These are phyloP conservation scores for Apium graveolens DNA, from an alignment of 129 eudicot species.

Conservation along the genomic window DNA sequence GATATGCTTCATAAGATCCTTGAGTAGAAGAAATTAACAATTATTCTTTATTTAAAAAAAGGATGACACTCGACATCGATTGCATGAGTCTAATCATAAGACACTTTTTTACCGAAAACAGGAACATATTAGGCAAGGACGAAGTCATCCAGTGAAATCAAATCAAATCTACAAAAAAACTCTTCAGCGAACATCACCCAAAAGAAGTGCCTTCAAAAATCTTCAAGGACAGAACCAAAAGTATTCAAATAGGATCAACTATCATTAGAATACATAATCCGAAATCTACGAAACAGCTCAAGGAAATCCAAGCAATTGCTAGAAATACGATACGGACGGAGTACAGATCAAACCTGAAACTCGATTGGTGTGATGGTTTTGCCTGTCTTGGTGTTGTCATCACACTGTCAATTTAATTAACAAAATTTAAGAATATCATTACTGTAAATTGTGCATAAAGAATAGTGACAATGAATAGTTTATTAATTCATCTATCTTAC, in stretches of 20 bases:
- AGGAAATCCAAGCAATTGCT: background rate
- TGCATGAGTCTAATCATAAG: too few species aligned
- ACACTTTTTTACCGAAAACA: too few species aligned
- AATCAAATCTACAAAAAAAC: too few species aligned
- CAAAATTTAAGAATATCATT: background rate
- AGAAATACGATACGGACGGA: background rate
- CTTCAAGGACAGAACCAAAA: background rate
- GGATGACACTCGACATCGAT: too few species aligned
- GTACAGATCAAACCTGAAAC: constrained; percentile 42
- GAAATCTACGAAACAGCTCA: background rate
- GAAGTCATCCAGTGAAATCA: too few species aligned
- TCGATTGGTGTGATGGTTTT: constrained; percentile 52
- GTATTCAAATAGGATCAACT: background rate
- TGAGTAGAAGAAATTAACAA: too few species aligned
- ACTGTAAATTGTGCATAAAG: background rate
- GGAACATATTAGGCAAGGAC: too few species aligned
- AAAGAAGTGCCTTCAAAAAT: too few species aligned
- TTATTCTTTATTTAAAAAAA: too few species aligned
- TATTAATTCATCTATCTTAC: too few species aligned
- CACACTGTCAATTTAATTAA: constrained; percentile 48
- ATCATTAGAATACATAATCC: background rate
- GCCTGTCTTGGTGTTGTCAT: constrained; percentile 50
- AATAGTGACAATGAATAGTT: background rate
- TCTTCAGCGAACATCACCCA: too few species aligned
- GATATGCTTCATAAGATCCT: too few species aligned